Evolutionary conservation across 176 grass and related monocot species (phyloP).

Genomic region (Avena eriantha): DNA sequence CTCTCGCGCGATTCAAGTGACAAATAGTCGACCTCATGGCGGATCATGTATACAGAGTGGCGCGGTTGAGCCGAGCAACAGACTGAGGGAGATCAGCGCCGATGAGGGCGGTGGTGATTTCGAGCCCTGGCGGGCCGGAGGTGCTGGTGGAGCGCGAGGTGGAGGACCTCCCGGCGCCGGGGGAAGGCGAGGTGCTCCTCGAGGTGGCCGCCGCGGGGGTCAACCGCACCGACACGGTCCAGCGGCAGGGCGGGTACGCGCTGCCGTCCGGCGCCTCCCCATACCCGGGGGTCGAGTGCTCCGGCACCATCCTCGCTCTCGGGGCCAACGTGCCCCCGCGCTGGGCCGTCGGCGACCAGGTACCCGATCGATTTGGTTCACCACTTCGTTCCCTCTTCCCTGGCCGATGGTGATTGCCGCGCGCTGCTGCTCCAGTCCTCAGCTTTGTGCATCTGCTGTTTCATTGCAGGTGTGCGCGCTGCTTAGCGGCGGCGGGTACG

Average conservation of each 20-base stretch:
- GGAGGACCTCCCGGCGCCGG: constrained; percentile 47
- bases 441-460: neutral
- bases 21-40: neutral
- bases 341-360: constrained; percentile 71
- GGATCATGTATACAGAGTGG: neutral
- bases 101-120: constrained; percentile 84
- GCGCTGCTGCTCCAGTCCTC: neutral
- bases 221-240: constrained; percentile 77
- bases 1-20: neutral
- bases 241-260: constrained; percentile 65
- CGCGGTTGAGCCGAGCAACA: neutral
- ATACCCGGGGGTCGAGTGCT: constrained; percentile 85
- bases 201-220: constrained; percentile 61
- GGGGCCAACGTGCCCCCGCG: constrained; percentile 41
- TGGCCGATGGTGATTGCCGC: neutral
- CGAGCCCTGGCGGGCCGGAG: constrained; percentile 62
- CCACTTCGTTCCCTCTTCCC: neutral
- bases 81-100: neutral
- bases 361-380: neutral
- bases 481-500: constrained; percentile 77
- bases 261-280: constrained; percentile 62
- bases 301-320: constrained; percentile 68
- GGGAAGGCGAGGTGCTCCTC: constrained; percentile 69
- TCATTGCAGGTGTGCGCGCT: constrained; percentile 66
- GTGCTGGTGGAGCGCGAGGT: constrained; percentile 68